phyloP scores from a whole-genome alignment of 108 stramenopile species.

The Schizochytrium sp. region DNA sequence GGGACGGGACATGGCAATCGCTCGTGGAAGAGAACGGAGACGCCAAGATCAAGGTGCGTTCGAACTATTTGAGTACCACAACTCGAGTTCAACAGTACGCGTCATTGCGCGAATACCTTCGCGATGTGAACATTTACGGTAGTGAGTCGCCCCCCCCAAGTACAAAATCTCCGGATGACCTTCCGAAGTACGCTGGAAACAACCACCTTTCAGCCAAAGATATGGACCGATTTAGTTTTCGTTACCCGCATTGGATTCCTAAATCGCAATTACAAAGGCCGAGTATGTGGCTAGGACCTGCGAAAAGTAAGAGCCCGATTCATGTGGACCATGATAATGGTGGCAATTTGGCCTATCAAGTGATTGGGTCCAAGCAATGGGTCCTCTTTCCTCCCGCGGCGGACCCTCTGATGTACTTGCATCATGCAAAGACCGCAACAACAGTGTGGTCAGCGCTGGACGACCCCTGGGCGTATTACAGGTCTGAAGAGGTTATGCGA shows the following conservation, averaged over 20 bases:
- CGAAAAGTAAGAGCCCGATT: background rate
- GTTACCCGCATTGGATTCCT: background rate
- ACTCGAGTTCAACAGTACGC: background rate
- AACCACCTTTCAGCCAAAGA: background rate
- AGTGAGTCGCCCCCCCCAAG: background rate
- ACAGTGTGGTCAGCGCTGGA: background rate
- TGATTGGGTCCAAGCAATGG: background rate
- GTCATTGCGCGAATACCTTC: background rate
- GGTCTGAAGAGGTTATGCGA: background rate
- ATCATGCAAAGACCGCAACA: background rate
- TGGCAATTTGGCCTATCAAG: background rate
- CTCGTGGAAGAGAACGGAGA: background rate
- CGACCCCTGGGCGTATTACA: background rate
- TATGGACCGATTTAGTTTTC: background rate
- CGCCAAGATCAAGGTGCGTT: background rate
- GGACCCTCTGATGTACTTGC: background rate
- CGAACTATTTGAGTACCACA: background rate
- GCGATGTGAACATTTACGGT: background rate
- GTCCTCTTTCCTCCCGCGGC: background rate
- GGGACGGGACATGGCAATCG: background rate
- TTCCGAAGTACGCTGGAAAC: background rate
- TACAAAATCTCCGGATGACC: background rate
- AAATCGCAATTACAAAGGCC: background rate
- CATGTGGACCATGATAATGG: background rate
- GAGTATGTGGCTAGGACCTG: background rate